Evolutionary conservation across 129 eudicot genomes (phyloP), one percentile per base, ranked within the genome.

Genomic region (Centaurea solstitialis): DNA sequence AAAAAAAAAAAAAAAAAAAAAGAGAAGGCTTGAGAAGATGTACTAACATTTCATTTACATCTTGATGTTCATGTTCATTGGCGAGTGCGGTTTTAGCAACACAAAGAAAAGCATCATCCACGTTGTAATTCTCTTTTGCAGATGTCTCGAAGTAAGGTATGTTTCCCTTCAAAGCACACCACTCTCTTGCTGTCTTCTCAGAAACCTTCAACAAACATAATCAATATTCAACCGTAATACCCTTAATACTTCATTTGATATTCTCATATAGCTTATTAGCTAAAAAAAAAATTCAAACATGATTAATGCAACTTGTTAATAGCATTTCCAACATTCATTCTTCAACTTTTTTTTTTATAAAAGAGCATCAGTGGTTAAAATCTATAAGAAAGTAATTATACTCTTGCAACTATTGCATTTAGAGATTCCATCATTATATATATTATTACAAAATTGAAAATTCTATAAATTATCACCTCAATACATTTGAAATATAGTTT

Each of bases 91-190:
- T 89, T 77, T 88, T 81, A 0, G 98, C 98, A 50, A 83, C 86
- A 70, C 82, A 84, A 7, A 90, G 40, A 75, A 94, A 94, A 33
- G 98, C 93, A 64, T 59, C 88, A n/a, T 94, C 94, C 0, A 94
- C 96, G 67, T 92, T 94, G 83, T 81, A 82, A 72, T 91, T 85
- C 80, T 94, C 97, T 77, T 94, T 94, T 2, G 98, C 98, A 0
- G 98, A 94, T 20, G 98, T 94, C 91, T 90, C 97, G 72, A 85
- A 90, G 81, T 94, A 91, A 15, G 97, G 97, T 85, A 93, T 93
- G 70, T 93, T 89, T 78, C 93, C 96, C 70, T 75, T 90, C 3
- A 85, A 70, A 53, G 85, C 85, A 79, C 99, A 95, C 99, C 99
- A 95, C 30, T 92, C 99, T 72, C 82, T 84, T n/a, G 93, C 99